A percentile compares a stretch with the other conserved stretches of the same genome.
phyloP scores from a whole-genome alignment of 2,329 filamentous ascomycete genomes.

The Immersiporthe knoxdaviesiana region DNA sequence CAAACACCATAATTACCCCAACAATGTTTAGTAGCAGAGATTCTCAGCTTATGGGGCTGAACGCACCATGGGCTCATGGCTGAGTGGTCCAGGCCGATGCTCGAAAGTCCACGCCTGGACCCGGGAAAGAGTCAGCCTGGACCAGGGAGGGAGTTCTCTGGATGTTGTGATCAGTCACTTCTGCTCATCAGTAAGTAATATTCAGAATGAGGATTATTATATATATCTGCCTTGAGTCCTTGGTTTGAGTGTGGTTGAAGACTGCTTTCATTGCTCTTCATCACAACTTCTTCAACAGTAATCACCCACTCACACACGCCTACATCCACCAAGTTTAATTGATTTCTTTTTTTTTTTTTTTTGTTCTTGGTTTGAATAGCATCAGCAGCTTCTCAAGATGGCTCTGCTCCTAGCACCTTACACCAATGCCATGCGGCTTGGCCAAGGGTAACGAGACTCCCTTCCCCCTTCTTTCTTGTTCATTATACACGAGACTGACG shows the following conservation, averaged over 20 bases:
- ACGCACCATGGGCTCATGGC: neutral
- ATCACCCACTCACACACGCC: neutral
- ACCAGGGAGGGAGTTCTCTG: neutral
- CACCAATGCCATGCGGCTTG: constrained; percentile 11
- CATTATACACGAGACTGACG: too few relatives aligned
- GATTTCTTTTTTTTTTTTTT: neutral
- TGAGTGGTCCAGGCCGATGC: neutral
- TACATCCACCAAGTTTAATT: too few relatives aligned
- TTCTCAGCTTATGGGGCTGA: neutral
- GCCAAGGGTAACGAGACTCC: neutral
- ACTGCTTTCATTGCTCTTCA: neutral
- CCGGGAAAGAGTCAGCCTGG: neutral
- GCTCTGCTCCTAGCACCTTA: constrained; percentile 1
- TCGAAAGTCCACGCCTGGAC: neutral
- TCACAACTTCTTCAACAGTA: neutral
- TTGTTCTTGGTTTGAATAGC: too few relatives aligned
- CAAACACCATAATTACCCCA: neutral
- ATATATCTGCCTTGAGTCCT: neutral
- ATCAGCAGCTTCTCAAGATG: neutral
- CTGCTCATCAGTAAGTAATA: too few relatives aligned
- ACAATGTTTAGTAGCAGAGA: neutral
- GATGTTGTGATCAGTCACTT: neutral
- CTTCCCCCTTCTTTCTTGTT: too few relatives aligned
- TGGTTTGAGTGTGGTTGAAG: neutral
- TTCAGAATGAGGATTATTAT: neutral